Base-by-base conservation (phyloP, 805 yeast genomes). In the Citeromyces matritensis region DNA sequence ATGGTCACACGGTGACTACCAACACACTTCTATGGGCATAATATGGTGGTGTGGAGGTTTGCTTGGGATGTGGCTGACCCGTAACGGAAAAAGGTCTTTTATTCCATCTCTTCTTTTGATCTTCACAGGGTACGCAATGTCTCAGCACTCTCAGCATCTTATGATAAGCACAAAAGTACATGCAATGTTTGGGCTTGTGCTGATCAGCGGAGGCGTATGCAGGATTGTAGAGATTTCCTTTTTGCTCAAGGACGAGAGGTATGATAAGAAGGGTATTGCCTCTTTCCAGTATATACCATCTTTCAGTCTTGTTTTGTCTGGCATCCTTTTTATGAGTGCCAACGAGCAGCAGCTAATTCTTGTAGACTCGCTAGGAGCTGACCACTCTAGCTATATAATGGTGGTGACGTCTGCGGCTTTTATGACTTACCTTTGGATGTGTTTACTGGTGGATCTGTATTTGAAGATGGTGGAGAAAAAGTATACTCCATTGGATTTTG, bases 21-120 rank as follows among this genome's bases (percentile, higher is more conserved):
- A 86, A 57, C 96, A 86, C 52, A 86, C 97, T 0, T 71, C 91
- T 13, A 84, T 88, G 95, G 97, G 97, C 1, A 80, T 88, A 35
- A 66, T 88, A 21, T 88, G 96, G 94, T 85, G 95, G 93, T 71
- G 83, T 31, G 93, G 94, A 34, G 97, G 96, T 6, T 57, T 85
- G 40, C 53, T 85, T 15, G 97, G 97, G 1, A 63, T 88, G 37
- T 80, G 68, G 53, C 55, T 86, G 35, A 68, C 93, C 2, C 58
- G 82, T 46, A 69, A 70, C 32, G 73, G 78, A 29, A 59, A 62
- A 36, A 65, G 95, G 42, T 67, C 79, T 24, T 80, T 74, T 42
- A 57, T 88, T 24, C 97, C 97, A 2, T 76, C 94, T 2, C 41
- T 85, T 26, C 69, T 91, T 31, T 66, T 88, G 39, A 70, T 85